Evolutionary conservation across 805 yeast species (phyloP).

Genomic region (Candida incommunis): DNA sequence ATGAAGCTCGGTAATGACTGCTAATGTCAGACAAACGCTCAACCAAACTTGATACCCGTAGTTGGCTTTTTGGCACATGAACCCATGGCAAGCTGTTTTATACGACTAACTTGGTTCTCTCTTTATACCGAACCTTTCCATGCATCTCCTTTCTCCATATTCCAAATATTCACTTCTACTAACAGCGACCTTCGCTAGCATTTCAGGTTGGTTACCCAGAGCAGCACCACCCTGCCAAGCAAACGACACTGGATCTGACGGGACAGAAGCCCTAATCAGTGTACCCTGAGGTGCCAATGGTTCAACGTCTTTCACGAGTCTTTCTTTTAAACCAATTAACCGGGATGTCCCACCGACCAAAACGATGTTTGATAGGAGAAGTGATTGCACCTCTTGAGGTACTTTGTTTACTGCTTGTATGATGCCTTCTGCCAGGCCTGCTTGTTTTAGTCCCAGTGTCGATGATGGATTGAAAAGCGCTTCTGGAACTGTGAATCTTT

Average conservation of each 20-base stretch:
- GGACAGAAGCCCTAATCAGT: constrained; percentile 16
- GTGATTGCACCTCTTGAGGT: constrained; percentile 57
- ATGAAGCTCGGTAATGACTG: too few species aligned
- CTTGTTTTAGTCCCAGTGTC: constrained; percentile 57
- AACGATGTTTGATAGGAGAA: constrained; percentile 65
- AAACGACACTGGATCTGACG: constrained; percentile 27
- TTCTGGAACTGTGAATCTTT: constrained; percentile 81
- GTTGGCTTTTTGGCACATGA: too few species aligned
- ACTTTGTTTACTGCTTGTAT: constrained; percentile 53
- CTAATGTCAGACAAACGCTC: too few species aligned
- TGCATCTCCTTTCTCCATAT: constrained; percentile 55
- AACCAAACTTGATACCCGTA: too few species aligned
- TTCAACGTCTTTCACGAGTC: constrained; percentile 31
- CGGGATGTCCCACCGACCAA: constrained; percentile 74
- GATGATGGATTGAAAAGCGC: constrained; percentile 74
- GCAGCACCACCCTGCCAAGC: constrained; percentile 46
- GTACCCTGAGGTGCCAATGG: constrained; percentile 21
- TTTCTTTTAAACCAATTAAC: constrained; percentile 47
- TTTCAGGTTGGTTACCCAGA: constrained; percentile 25
- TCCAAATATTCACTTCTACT: constrained; percentile 74
- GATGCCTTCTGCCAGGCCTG: constrained; percentile 62
- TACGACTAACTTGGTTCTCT: neutral
- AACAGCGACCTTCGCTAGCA: constrained; percentile 39
- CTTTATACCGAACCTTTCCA: constrained; percentile 32
- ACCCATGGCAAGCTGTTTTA: neutral